phyloP scores from a whole-genome alignment of 2,329 filamentous ascomycete species.

The Microcera coccophila region DNA sequence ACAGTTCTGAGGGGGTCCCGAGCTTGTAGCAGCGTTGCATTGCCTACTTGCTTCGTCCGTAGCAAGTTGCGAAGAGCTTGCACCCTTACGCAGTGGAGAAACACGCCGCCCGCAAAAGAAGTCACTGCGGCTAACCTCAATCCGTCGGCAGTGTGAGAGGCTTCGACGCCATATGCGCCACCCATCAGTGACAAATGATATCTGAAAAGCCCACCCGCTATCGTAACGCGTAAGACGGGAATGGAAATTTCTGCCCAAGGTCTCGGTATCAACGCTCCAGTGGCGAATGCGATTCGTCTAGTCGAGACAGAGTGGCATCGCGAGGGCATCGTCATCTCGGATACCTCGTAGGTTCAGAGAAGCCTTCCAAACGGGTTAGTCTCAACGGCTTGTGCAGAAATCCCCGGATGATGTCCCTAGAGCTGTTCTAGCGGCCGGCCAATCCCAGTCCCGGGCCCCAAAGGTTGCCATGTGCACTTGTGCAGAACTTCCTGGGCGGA shows the following conservation, averaged over 20 bases:
- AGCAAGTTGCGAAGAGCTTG: neutral
- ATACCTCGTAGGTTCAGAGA: neutral
- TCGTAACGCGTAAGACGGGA: neutral
- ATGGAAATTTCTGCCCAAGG: neutral
- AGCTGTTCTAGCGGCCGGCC: neutral
- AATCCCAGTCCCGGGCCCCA: neutral
- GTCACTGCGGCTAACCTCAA: constrained; percentile 18
- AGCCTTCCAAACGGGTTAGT: neutral
- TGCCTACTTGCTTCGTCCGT: no score
- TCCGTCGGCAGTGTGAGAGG: constrained; percentile 15
- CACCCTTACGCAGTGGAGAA: constrained; percentile 10
- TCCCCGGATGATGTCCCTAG: neutral
- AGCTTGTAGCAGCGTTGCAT: no score
- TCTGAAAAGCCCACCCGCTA: neutral
- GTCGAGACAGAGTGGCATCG: neutral
- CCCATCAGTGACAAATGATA: constrained; percentile 8
- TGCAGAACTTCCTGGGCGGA: no score
- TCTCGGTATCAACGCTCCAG: neutral
- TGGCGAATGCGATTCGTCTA: neutral
- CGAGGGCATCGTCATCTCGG: neutral
- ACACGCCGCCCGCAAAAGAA: constrained; percentile 7
- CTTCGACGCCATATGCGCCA: constrained; percentile 4
- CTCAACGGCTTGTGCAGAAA: neutral
- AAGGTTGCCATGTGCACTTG: neutral
- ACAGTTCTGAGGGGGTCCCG: no score